Percentiles rank a stretch among this genome's conserved stretches.
Conservation (phyloP, 768 basidiomycete genomes). For the Russula earlei region DNA sequence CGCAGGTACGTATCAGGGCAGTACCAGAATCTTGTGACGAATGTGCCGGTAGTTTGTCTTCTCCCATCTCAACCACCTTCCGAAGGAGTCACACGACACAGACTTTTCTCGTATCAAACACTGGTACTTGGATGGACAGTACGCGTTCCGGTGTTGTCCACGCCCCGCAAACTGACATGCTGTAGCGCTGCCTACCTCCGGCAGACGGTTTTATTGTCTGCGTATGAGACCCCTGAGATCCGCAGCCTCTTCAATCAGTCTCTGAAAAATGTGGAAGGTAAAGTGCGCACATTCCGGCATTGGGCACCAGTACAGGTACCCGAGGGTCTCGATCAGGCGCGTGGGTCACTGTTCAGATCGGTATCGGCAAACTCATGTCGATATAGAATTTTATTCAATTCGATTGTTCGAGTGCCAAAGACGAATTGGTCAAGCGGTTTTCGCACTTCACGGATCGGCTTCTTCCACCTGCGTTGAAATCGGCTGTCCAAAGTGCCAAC, state of each 20-base stretch:
- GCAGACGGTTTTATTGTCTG: conserved; percentile 80
- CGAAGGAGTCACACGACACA: conserved; percentile 85
- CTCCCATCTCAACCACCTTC: conserved; percentile 75
- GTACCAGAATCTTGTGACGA: not conserved
- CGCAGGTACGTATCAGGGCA: conserved; percentile 50
- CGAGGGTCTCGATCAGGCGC: conserved; percentile 72
- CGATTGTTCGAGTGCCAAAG: conserved; percentile 57
- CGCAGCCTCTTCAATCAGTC: conserved; percentile 66
- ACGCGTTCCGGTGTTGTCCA: conserved; percentile 27
- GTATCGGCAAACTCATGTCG: not conserved
- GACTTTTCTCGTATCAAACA: conserved; percentile 97
- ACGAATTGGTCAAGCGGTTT: conserved; percentile 84
- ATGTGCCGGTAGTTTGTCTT: conserved; percentile 59
- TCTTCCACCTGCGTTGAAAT: conserved; percentile 75
- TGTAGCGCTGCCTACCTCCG: conserved; percentile 74
- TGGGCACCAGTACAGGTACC: conserved; percentile 73
- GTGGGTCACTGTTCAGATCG: conserved; percentile 17
- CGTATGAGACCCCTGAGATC: conserved; percentile 84
- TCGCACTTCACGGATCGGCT: conserved; percentile 84
- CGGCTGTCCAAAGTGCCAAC: conserved; percentile 86
- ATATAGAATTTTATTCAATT: conserved; percentile 63
- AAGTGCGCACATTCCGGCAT: conserved; percentile 54
- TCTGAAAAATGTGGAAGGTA: conserved; percentile 80
- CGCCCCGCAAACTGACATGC: not conserved
- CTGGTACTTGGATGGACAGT: conserved; percentile 97